Percentiles rank a stretch among this genome's conserved stretches.
Evolutionary conservation across 805 yeast species (phyloP).

Genomic region (Scheffersomyces amazonensis): DNA sequence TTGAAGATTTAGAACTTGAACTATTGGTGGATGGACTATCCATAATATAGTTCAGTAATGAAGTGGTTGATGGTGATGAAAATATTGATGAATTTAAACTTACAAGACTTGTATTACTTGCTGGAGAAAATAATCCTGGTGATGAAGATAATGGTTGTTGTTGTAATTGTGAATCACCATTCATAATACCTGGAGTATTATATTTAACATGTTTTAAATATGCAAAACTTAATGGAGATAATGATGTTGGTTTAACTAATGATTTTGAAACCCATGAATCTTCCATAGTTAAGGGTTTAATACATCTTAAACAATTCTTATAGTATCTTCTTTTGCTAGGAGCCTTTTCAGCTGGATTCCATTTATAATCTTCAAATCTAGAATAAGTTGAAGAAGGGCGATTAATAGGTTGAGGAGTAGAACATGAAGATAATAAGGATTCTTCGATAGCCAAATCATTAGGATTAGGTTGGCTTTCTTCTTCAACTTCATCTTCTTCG

Average conservation of each 20-base stretch:
- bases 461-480: not conserved
- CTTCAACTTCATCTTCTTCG: constrained; percentile 12
- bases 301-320: constrained; percentile 55
- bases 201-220: constrained; percentile 18
- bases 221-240: constrained; percentile 24
- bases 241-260: constrained; percentile 36
- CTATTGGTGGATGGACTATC: not conserved
- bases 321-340: constrained; percentile 34
- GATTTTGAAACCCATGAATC: constrained; percentile 54
- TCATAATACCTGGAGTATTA: constrained; percentile 1
- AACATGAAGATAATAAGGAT: not conserved
- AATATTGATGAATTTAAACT: constrained; percentile 10
- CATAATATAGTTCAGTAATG: not conserved
- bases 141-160: too few relatives aligned
- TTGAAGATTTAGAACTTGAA: not conserved
- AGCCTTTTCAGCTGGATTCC: constrained; percentile 46
- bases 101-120: constrained; percentile 15
- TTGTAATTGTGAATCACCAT: not conserved
- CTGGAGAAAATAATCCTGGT: constrained; percentile 1
- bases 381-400: not conserved
- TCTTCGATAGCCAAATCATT: too few relatives aligned
- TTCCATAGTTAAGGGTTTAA: constrained; percentile 49
- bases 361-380: constrained; percentile 30
- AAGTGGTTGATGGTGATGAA: constrained; percentile 1
- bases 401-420: not conserved